These are phyloP conservation scores for Rhizophlyctis rosea DNA, from an alignment of 192 early-diverging fungal species.

Conservation along the genomic window DNA sequence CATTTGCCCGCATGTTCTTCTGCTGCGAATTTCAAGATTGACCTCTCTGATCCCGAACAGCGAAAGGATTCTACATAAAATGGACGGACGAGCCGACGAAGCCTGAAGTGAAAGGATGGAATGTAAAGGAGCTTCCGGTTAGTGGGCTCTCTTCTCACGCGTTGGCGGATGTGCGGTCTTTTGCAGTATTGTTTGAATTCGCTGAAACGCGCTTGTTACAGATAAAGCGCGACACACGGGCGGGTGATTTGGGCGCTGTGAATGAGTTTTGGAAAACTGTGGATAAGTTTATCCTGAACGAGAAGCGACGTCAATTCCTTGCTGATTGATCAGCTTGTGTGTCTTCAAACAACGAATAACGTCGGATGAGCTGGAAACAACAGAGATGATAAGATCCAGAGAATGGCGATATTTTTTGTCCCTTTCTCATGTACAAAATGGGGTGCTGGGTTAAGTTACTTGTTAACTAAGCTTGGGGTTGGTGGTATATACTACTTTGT, in stretches of 20 bases:
- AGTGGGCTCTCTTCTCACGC: not conserved
- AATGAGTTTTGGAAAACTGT: constrained; percentile 52
- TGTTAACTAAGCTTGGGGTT: too few relatives aligned
- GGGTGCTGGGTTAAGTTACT: too few relatives aligned
- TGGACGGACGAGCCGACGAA: constrained; percentile 47
- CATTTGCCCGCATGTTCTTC: not conserved
- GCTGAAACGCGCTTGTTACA: constrained; percentile 15
- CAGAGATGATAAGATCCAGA: too few relatives aligned
- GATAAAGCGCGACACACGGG: constrained; percentile 44
- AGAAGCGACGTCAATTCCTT: constrained; percentile 23
- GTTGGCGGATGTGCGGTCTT: too few relatives aligned
- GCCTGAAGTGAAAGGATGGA: constrained; percentile 45
- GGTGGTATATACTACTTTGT: too few relatives aligned
- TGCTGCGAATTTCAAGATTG: not conserved
- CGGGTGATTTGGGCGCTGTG: constrained; percentile 48
- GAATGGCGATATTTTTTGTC: too few relatives aligned
- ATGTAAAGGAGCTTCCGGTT: constrained; percentile 35
- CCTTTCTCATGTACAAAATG: too few relatives aligned
- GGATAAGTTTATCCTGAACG: constrained; percentile 36
- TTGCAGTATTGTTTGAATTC: not conserved
- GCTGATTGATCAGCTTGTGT: too few relatives aligned
- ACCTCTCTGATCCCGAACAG: constrained; percentile 11
- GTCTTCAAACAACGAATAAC: too few relatives aligned
- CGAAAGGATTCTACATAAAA: constrained; percentile 52
- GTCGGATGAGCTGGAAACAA: too few relatives aligned